These are phyloP conservation scores for Adansonia gregorii DNA, from an alignment of 441 rosid species.

Conservation along the genomic window DNA sequence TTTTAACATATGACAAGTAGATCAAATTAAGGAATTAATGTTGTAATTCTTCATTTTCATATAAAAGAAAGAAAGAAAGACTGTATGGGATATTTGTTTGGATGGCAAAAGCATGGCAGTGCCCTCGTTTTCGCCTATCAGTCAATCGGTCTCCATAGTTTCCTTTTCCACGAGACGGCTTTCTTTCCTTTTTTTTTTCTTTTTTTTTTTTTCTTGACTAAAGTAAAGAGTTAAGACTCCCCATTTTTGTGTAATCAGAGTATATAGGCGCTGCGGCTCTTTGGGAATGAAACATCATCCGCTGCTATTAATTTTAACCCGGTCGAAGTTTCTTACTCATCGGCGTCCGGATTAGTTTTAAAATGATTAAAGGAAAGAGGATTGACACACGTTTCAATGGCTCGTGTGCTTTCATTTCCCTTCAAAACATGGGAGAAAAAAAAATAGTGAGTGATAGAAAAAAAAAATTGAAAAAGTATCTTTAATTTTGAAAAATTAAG, in stretches of 20 bases:
- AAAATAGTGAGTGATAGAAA: too few relatives aligned
- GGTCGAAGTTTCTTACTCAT: not conserved
- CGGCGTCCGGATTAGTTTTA: not conserved
- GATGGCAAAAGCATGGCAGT: not conserved
- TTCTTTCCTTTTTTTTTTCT: not conserved
- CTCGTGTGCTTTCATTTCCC: not conserved
- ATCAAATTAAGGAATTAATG: not conserved
- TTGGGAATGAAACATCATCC: not conserved
- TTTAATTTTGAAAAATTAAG: too few relatives aligned
- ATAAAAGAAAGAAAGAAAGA: too few relatives aligned
- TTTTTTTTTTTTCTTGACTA: not conserved
- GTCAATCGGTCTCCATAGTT: not conserved
- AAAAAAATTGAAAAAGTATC: too few relatives aligned
- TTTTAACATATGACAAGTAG: not conserved
- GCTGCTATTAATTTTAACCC: not conserved
- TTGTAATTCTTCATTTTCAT: constrained; percentile 3
- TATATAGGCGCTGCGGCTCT: not conserved
- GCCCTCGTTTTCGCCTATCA: not conserved
- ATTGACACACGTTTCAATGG: not conserved
- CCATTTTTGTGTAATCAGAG: not conserved
- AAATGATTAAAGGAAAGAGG: not conserved
- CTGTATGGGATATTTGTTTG: not conserved
- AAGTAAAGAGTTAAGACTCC: not conserved
- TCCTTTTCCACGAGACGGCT: not conserved
- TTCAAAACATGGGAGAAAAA: too few relatives aligned